Evolutionary conservation across 306 rosid genomes (phyloP).

Genomic region (Gynostemma pentaphyllum): DNA sequence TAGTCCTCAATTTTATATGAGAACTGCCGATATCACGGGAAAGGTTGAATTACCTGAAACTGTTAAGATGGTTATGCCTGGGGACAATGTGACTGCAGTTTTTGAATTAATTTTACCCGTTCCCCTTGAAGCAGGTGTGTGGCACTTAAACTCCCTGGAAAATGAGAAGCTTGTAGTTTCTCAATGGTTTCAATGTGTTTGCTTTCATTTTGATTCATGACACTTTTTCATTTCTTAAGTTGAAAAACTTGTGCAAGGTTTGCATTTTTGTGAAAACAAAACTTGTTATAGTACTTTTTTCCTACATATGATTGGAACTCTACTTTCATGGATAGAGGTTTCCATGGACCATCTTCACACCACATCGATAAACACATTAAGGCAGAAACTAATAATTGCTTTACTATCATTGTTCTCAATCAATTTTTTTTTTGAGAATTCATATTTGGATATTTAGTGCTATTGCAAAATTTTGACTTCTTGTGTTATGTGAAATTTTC

Average conservation of each 20-base stretch:
- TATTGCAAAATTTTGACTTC: background rate
- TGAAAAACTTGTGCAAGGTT: too few relatives aligned
- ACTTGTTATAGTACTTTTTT: too few relatives aligned
- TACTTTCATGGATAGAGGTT: too few relatives aligned
- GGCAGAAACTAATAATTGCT: background rate
- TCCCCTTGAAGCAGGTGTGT: constrained; percentile 88
- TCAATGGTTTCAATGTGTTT: too few relatives aligned
- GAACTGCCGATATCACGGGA: constrained; percentile 97
- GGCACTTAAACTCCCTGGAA: background rate
- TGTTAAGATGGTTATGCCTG: constrained; percentile 98
- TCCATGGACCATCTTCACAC: too few relatives aligned
- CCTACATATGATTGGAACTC: too few relatives aligned
- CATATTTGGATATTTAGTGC: background rate
- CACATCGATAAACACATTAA: background rate
- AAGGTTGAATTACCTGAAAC: constrained; percentile 85
- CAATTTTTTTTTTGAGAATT: background rate
- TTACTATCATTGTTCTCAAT: background rate
- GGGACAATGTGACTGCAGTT: constrained; percentile 82
- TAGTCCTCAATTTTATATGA: constrained; percentile 89
- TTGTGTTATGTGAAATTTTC: too few relatives aligned
- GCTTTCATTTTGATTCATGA: too few relatives aligned
- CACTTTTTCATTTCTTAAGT: too few relatives aligned
- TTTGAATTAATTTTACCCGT: constrained; percentile 79
- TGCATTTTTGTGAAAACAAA: too few relatives aligned
- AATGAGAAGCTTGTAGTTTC: background rate